These are phyloP conservation scores for Colletotrichum lupini DNA, from an alignment of 2,329 filamentous ascomycete species.

Conservation along the genomic window DNA sequence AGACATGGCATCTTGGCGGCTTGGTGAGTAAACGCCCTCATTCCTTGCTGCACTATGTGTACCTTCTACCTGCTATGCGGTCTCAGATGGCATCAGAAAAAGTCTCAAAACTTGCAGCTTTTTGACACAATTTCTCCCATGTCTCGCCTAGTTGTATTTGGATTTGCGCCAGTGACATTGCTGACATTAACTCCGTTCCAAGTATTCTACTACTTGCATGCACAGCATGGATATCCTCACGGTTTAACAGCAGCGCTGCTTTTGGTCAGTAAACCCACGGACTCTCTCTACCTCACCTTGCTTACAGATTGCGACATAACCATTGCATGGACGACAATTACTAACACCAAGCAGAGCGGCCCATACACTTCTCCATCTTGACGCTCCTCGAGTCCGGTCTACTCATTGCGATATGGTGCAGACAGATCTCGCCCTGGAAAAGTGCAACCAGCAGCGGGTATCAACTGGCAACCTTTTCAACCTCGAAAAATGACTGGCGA, in stretches of 20 bases:
- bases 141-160: background rate
- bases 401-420: conserved; percentile 35
- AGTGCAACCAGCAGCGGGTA: conserved; percentile 9
- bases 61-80: background rate
- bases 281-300: background rate
- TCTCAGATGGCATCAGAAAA: background rate
- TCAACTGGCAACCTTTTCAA: conserved; percentile 3
- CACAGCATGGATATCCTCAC: conserved; percentile 41
- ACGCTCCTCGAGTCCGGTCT: conserved; percentile 41
- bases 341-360: conserved; percentile 42
- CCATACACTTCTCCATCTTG: conserved; percentile 48
- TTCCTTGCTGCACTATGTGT: background rate
- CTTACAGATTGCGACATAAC: background rate
- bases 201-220: conserved; percentile 24
- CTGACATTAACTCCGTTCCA: background rate
- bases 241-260: conserved; percentile 49
- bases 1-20: conserved; percentile 33
- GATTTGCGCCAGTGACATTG: background rate
- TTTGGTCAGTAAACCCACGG: conserved; percentile 44
- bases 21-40: conserved; percentile 29
- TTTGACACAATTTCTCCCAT: background rate
- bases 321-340: background rate
- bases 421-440: conserved; percentile 18
- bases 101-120: background rate
- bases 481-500: conserved; percentile 3